Percentiles rank a stretch among this genome's conserved stretches.
Evolutionary conservation across 2,329 filamentous ascomycete genomes (phyloP).

Genomic region (Pezizomycotina sp.): DNA sequence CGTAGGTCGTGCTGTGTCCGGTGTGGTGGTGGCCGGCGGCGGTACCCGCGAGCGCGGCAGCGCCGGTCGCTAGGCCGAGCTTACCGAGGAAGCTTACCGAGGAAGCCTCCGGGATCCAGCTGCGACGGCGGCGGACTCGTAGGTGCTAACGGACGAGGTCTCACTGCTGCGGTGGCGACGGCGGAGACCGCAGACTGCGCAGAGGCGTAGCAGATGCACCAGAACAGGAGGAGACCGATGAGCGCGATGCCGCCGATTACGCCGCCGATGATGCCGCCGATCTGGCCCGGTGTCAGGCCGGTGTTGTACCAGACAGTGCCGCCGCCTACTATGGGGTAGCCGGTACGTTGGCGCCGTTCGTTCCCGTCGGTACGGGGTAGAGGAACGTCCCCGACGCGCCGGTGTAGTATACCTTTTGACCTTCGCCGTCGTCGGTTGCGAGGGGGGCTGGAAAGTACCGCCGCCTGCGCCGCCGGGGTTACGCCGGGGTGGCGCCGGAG

Average conservation of each 20-base stretch:
- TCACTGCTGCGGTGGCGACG: too few relatives aligned
- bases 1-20: too few relatives aligned
- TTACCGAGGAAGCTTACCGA: too few relatives aligned
- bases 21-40: too few relatives aligned
- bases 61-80: too few relatives aligned
- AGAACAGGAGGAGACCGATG: conserved; percentile 16
- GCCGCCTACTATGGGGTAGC: conserved; percentile 10
- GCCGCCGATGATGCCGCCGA: conserved; percentile 19
- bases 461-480: conserved; percentile 10
- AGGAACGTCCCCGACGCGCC: conserved; percentile 17
- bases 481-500: conserved; percentile 10
- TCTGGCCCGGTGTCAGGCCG: conserved; percentile 17
- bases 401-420: conserved; percentile 7
- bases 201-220: conserved; percentile 16
- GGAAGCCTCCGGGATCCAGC: too few relatives aligned
- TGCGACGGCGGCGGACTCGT: too few relatives aligned
- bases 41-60: too few relatives aligned
- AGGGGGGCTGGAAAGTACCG: conserved; percentile 7
- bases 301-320: too few relatives aligned
- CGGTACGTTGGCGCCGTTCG: conserved; percentile 8
- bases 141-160: too few relatives aligned
- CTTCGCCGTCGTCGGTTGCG: conserved; percentile 11
- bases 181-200: conserved; percentile 11
- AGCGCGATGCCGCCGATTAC: conserved; percentile 17
- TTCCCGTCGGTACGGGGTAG: conserved; percentile 12